Base-by-base conservation (phyloP, 2,329 filamentous ascomycete species). In the Phoma sp. region DNA sequence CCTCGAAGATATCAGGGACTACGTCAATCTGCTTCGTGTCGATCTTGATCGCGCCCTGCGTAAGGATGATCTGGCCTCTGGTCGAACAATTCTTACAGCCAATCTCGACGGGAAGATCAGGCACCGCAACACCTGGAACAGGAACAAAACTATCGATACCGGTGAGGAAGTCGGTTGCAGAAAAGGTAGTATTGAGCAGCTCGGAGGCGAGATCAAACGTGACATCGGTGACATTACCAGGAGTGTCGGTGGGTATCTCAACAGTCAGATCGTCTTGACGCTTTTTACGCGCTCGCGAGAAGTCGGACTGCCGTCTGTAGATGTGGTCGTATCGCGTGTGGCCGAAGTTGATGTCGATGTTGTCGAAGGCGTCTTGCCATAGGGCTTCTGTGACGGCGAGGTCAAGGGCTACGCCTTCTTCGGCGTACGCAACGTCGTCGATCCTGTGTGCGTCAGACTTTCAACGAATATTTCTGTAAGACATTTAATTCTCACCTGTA, bases 51-150 rank as follows among this genome's bases (percentile, higher is more conserved):
- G 63, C 57, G 29, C 72, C 73, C 31, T 72, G 64, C 1, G 68
- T 67, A 8, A 77, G 67, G 2, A 67, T 57, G 12, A 77, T 45
- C 19, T 58, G 63, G 6, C 74, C 74, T 6, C 55, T 62, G 2
- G 71, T 69, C 7, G 69, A 65, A 55, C 74, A 77, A 24, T 71
- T 70, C 55, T 72, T 74, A 61, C 74, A 77, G 12, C 68, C 68
- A n/a, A 76, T 50, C 15, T 69, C 69, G 32, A 73, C 37, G 1
- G 71, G 70, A 2, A 68, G 29, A 25, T 62, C 51, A 10, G 68
- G 67, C 6, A 65, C 25, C 9, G 17, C 19, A 17, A 38, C 21
- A 15, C 36, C 19, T 2, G 51, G 25, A 1, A 48, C n/a, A 8
- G 55, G 37, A 8, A 62, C 32, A 10, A 61, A 8, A 6, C 44